Base-by-base conservation (phyloP, 257 asterid species). In the Scutellaria baicalensis region DNA sequence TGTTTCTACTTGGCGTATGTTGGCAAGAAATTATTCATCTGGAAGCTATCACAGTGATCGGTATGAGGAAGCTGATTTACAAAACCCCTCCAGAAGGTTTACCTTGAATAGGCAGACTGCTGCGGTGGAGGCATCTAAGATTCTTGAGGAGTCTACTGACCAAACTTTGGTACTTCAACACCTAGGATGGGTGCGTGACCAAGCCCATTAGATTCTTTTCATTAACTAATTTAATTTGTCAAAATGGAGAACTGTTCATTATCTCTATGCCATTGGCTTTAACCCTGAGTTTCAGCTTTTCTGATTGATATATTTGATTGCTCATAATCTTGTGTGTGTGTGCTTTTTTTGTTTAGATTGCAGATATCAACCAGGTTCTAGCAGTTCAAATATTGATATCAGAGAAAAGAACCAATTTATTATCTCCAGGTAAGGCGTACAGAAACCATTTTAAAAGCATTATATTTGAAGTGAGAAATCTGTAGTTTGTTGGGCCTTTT, bases 311-410 rank as follows among this genome's bases (percentile, higher is more conserved):
- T 47, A 45, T 75, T 61, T 65, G 69, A 61, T 71, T 59, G 23
- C 36, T 81, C 70, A 70, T 74, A 27, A 16, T 33, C 57, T 50
- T 47, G 11, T 40, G 14, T 71, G 71, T 75, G 70, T 64, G n/a
- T 70, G 16, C 71, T 73, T 75, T 68, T 64, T 13, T 70, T 16
- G 65, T 70, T 71, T 78, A 94, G 99, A 86, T 94, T 81, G 92
- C 97, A 75, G 99, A 94, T 68, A 82, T 86, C 79, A 84, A 79
- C 77, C 92, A 88, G 85, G 78, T 58, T 79, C 83, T 91, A 60
- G 97, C 96, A 63, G 94, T 94, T 76, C 95, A 84, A 82, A 79
- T 91, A 75, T 77, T 94, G 70, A 84, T 85, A 82, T 94, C 99
- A 5, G 96, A 84, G 70, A 84, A 86, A 80, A 86, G 99, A 81